Evolutionary conservation across 441 rosid species (phyloP).

Genomic region (Syzygium malaccense): DNA sequence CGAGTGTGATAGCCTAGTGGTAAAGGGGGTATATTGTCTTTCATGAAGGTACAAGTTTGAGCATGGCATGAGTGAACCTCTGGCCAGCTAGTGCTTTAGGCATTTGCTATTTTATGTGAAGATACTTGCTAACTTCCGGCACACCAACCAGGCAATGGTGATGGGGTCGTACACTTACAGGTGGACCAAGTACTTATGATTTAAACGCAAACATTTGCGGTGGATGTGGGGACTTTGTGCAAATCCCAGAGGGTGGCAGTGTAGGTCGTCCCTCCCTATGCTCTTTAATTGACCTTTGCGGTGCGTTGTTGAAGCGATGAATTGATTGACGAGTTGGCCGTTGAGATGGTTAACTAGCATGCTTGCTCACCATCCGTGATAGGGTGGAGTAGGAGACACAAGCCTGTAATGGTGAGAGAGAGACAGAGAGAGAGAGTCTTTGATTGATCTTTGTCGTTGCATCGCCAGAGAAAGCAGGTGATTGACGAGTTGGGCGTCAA

Average conservation of each 20-base stretch:
- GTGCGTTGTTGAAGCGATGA: background rate
- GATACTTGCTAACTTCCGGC: background rate
- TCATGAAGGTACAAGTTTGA: background rate
- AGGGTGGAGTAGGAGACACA: background rate
- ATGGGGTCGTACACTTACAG: background rate
- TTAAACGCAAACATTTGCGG: background rate
- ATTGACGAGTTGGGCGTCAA: background rate
- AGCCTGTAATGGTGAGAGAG: background rate
- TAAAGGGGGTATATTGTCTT: background rate
- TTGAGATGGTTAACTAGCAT: background rate
- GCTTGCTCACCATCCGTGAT: background rate
- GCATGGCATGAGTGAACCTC: background rate
- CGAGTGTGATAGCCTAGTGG: background rate
- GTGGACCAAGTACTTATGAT: background rate
- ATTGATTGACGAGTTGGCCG: background rate
- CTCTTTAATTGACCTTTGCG: background rate
- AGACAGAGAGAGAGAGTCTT: background rate
- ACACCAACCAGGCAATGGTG: background rate
- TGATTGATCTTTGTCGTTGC: background rate
- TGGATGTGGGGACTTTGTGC: background rate
- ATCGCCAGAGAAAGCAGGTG: background rate
- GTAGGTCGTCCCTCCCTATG: background rate
- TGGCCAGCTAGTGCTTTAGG: background rate
- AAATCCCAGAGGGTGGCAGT: background rate
- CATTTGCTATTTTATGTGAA: background rate